A percentile compares a stretch with the other conserved stretches of the same genome.
These are phyloP conservation scores for Brachypodium distachyon DNA, from an alignment of 202 grass and related monocot genomes.

Conservation along the genomic window DNA sequence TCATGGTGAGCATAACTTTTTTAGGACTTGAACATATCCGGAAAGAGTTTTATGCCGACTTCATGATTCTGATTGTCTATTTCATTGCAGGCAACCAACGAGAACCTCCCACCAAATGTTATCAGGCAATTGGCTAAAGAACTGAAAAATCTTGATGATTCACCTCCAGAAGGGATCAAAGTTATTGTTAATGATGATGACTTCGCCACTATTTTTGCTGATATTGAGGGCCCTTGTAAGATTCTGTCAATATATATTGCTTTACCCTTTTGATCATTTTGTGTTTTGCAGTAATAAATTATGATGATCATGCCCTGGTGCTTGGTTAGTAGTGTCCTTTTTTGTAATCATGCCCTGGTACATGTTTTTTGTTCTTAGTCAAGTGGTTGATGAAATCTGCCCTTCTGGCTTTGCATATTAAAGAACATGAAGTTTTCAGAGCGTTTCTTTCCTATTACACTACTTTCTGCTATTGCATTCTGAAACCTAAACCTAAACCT, in stretches of 20 bases:
- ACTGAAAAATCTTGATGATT: constrained; percentile 83
- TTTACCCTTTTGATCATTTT: background rate
- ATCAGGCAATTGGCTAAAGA: constrained; percentile 85
- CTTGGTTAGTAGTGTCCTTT: background rate
- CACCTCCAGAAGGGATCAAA: constrained; percentile 89
- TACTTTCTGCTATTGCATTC: background rate
- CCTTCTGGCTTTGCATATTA: background rate
- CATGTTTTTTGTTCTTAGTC: background rate
- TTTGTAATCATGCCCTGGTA: background rate
- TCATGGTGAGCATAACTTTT: constrained; percentile 20
- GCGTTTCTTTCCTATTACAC: background rate
- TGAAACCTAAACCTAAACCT: background rate
- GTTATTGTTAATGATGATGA: constrained; percentile 85
- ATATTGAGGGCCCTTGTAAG: constrained; percentile 89
- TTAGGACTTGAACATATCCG: background rate
- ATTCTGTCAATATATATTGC: background rate
- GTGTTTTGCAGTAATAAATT: background rate
- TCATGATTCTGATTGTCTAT: background rate
- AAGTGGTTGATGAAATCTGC: background rate
- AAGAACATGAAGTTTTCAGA: background rate
- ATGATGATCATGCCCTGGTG: background rate
- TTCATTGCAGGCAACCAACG: constrained; percentile 70
- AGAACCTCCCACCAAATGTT: constrained; percentile 86
- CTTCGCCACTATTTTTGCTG: constrained; percentile 66
- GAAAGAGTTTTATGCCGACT: background rate